Conservation (phyloP, 768 basidiomycete species). For the Boletus bicolor region DNA sequence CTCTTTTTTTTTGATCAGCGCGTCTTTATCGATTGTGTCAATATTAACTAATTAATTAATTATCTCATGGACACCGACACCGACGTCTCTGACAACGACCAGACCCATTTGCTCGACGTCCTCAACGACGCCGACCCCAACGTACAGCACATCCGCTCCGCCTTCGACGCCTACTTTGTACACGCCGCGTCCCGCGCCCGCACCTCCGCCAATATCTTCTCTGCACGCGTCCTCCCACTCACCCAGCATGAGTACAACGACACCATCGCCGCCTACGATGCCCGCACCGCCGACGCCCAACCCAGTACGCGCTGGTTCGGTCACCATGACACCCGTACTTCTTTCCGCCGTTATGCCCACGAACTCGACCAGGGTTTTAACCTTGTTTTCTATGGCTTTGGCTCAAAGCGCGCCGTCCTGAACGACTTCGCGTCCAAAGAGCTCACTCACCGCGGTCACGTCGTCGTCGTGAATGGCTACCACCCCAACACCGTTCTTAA, state of each 20-base stretch:
- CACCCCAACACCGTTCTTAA: slow-evolving; percentile 65
- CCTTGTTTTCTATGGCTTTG: slow-evolving; percentile 83
- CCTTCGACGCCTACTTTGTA: slow-evolving; percentile 86
- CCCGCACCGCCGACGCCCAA: slow-evolving; percentile 6
- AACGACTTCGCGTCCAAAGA: slow-evolving; percentile 66
- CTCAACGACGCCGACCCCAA: slow-evolving; percentile 7
- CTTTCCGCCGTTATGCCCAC: slow-evolving; percentile 59
- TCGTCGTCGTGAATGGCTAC: slow-evolving; percentile 77
- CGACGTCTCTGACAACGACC: slow-evolving; percentile 30
- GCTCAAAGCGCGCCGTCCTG: slow-evolving; percentile 77
- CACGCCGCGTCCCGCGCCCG: slow-evolving; percentile 57
- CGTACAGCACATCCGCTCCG: slow-evolving; percentile 38
- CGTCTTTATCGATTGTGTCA: slow-evolving; percentile 29
- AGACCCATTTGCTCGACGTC: slow-evolving; percentile 11
- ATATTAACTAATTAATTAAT: slow-evolving; percentile 21
- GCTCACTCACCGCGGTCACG: slow-evolving; percentile 61
- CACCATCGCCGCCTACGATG: slow-evolving; percentile 29
- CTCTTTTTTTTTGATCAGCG: slow-evolving; percentile 22
- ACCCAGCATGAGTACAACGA: slow-evolving; percentile 57
- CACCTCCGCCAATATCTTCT: slow-evolving; percentile 81
- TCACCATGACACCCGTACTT: slow-evolving; percentile 14
- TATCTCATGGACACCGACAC: slow-evolving; percentile 28
- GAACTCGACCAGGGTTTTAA: slow-evolving; percentile 87
- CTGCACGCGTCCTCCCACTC: slow-evolving; percentile 67
- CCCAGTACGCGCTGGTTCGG: slow-evolving; percentile 23